Evolutionary conservation across 202 grass and related monocot genomes (phyloP).

Genomic region (Carex arenaria): DNA sequence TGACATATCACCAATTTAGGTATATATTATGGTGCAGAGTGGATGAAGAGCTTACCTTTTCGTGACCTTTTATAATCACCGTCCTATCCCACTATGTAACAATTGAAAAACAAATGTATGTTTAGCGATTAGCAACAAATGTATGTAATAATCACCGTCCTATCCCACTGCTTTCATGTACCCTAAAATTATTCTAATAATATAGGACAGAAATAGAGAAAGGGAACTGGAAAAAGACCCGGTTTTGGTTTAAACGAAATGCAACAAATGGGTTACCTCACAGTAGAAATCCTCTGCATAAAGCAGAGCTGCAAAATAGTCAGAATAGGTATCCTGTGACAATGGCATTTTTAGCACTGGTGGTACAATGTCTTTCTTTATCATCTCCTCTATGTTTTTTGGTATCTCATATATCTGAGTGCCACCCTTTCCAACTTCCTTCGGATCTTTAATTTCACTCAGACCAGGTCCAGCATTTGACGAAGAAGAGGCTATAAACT

Average conservation of each 20-base stretch:
- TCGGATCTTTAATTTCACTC: not conserved
- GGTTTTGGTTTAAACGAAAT: not conserved
- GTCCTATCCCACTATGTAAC: not conserved
- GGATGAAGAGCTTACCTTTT: not conserved
- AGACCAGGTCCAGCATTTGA: not conserved
- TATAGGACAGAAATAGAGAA: not conserved
- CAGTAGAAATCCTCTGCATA: constrained; percentile 28
- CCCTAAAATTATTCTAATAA: not conserved
- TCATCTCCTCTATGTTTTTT: constrained; percentile 16
- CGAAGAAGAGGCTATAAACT: too few species aligned
- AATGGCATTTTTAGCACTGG: constrained; percentile 14
- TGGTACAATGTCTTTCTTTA: constrained; percentile 20
- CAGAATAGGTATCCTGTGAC: not conserved
- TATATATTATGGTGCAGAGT: not conserved
- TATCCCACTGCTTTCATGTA: too few species aligned
- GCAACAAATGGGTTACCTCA: constrained; percentile 18
- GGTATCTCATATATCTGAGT: constrained; percentile 23
- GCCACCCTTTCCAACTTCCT: not conserved
- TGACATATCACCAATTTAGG: not conserved
- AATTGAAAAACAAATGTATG: not conserved
- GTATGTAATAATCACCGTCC: too few species aligned
- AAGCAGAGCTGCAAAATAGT: constrained; percentile 24
- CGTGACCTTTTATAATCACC: not conserved
- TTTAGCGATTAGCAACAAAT: too few species aligned
- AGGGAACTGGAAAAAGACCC: not conserved